Evolutionary conservation across 176 grass and related monocot genomes (phyloP).

Genomic region (Aechmea fasciata): DNA sequence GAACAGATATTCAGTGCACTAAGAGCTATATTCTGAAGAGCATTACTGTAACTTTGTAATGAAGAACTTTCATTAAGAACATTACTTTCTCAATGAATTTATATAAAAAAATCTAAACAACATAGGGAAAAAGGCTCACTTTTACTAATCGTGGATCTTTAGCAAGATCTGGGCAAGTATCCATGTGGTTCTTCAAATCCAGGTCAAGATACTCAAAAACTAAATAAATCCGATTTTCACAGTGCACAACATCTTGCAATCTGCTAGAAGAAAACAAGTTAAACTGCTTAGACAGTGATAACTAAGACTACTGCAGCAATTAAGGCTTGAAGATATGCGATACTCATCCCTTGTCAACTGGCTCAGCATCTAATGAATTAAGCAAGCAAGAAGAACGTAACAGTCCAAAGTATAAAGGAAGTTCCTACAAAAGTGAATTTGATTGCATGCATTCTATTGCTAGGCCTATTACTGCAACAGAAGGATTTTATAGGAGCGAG

Average conservation of each 20-base stretch:
- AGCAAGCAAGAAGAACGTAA: conserved; percentile 1
- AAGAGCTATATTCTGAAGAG: background rate
- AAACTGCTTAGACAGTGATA: background rate
- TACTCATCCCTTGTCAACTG: background rate
- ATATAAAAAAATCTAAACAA: background rate
- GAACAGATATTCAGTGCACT: background rate
- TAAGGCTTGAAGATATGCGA: background rate
- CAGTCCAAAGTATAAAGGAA: background rate
- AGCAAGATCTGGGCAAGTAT: conserved; percentile 64
- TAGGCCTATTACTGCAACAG: no score
- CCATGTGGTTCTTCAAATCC: conserved; percentile 97
- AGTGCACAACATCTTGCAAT: conserved; percentile 86
- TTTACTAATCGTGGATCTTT: conserved; percentile 64
- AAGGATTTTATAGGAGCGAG: no score
- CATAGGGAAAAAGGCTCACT: conserved; percentile 20
- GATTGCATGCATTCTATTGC: no score
- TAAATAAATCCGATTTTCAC: conserved; percentile 66
- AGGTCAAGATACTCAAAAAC: conserved; percentile 96
- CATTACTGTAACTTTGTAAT: no score
- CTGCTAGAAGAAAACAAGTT: conserved; percentile 26
- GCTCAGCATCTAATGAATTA: background rate
- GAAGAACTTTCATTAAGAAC: no score
- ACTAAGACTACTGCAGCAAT: background rate
- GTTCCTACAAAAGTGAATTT: conserved; percentile 5
- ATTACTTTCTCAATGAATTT: no score